Evolutionary conservation across 2,329 filamentous ascomycete species (phyloP), one percentile per base, ranked within the genome.

Genomic region (Fusarium azukiicola): DNA sequence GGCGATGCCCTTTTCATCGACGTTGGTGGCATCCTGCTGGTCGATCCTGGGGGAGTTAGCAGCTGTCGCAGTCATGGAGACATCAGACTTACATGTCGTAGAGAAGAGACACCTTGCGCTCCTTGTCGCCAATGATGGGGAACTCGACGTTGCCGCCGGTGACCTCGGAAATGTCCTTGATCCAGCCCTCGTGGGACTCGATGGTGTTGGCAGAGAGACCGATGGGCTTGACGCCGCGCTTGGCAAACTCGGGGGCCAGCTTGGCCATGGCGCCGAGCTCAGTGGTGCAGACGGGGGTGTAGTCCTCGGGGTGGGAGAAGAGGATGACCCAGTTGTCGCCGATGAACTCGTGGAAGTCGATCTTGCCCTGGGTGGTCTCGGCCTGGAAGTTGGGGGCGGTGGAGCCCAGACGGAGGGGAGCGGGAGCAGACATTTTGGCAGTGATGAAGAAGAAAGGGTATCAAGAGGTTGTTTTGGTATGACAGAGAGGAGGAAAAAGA

Each of bases 261-360:
- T 97, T 98, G 82, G 97, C 96, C 84, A 99, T 98, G 75, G 97
- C 97, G 78, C 97, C 97, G 78, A 99, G 95, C 91, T 99, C 97
- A 71, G 97, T 99, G 79, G 97, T 99, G 92, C 97, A 99, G 75
- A 98, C 97, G 71, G 97, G 97, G 3, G 97, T 98, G 92, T 96
- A 98, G 89, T 98, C 97, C 87, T 95, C 95, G 6, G 96, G 96
- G 90, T 97, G 96, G 44, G 95, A 96, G 91, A 98, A 97, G 82
- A 98, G 91, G 80, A 98, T 93, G 74, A 95, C 94, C 96, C 96
- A 97, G 84, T 92, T 95, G 90, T 95, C 91, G 84, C 94, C 95
- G 80, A 97, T 92, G 90, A 95, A 97, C 87, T 96, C 92, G 88
- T 97, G 95, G 91, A 97, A 97, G 89, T 96, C 94, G 84, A 97